These are phyloP conservation scores for Roridomyces roridus DNA, from an alignment of 768 basidiomycete genomes.

Conservation along the genomic window DNA sequence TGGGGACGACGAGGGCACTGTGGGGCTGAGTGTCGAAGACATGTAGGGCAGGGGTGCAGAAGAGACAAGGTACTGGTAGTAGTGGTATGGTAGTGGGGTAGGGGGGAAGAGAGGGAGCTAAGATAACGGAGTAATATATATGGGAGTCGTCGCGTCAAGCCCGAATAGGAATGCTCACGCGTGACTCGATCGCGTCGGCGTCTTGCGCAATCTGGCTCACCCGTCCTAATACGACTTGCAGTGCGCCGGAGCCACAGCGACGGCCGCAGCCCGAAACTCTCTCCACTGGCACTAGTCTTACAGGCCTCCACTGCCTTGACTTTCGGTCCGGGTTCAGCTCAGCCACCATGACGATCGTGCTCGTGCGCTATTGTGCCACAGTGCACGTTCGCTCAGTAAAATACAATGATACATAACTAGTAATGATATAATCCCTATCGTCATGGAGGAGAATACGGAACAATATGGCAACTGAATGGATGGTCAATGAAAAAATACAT, in stretches of 20 bases:
- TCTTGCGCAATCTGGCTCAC: too few species aligned
- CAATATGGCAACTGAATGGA: conserved; percentile 61
- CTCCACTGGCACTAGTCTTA: too few species aligned
- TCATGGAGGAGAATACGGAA: conserved; percentile 48
- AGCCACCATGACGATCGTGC: too few species aligned
- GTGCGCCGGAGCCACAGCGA: too few species aligned
- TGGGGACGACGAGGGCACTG: conserved; percentile 8
- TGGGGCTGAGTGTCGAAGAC: conserved; percentile 19
- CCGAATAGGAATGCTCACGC: not conserved
- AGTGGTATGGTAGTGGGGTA: conserved; percentile 7
- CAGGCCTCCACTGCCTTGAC: too few species aligned
- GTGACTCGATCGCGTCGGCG: too few species aligned
- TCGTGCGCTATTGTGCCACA: too few species aligned
- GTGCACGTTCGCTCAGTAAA: too few species aligned
- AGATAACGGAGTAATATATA: conserved; percentile 6
- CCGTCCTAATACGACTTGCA: too few species aligned
- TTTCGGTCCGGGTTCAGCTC: too few species aligned
- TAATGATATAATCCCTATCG: not conserved
- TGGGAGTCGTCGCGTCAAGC: not conserved
- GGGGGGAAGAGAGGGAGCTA: not conserved
- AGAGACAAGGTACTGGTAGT: conserved; percentile 15
- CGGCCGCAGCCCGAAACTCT: too few species aligned
- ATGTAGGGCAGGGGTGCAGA: conserved; percentile 11
- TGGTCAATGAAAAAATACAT: too few species aligned
- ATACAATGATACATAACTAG: not conserved